These are phyloP conservation scores for Fusarium ramigenum DNA, from an alignment of 2,329 filamentous ascomycete species.

Conservation along the genomic window DNA sequence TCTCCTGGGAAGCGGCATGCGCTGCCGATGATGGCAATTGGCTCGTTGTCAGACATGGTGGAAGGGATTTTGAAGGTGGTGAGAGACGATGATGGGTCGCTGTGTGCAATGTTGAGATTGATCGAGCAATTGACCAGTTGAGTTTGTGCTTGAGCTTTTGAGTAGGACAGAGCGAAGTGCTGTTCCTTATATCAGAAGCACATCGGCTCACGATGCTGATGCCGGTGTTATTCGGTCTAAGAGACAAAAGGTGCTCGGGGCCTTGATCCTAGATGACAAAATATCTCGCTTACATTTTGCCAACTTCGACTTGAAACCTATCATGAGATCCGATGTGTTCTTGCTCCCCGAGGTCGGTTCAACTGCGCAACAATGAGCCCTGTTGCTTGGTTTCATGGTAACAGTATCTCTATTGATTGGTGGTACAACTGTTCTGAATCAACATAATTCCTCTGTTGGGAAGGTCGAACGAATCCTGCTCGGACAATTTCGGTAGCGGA, in stretches of 20 bases:
- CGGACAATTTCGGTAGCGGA: background rate
- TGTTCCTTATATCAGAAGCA: background rate
- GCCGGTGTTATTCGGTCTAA: background rate
- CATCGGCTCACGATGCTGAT: fast-evolving
- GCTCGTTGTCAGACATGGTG: conserved; percentile 33
- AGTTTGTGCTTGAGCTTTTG: background rate
- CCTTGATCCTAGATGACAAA: too few species aligned
- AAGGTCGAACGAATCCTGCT: background rate
- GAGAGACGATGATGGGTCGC: background rate
- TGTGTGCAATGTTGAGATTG: background rate
- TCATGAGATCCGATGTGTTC: too few species aligned
- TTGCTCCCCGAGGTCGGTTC: too few species aligned
- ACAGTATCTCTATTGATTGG: background rate
- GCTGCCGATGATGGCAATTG: conserved; percentile 54
- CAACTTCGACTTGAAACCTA: too few species aligned
- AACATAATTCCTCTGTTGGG: fast-evolving
- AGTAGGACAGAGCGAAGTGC: fast-evolving
- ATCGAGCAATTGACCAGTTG: background rate
- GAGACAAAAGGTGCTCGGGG: too few species aligned
- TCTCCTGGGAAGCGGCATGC: conserved; percentile 52
- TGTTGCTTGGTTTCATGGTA: background rate
- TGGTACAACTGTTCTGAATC: fast-evolving
- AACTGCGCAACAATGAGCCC: too few species aligned
- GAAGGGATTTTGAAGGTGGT: background rate
- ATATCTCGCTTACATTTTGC: too few species aligned